These are phyloP conservation scores for Saturnispora saitoi DNA, from an alignment of 805 yeast species.

Conservation along the genomic window DNA sequence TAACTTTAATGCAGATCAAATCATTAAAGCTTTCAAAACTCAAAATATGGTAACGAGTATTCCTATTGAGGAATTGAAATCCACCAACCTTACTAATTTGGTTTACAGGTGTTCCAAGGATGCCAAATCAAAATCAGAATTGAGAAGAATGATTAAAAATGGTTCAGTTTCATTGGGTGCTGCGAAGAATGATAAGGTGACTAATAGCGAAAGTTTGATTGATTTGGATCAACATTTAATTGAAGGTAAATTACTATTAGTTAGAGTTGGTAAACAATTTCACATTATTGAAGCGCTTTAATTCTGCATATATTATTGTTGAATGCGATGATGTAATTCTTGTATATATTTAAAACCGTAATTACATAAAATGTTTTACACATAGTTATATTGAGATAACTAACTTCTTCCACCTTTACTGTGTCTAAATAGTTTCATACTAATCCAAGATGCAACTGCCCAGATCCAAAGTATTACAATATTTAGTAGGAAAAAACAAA, in stretches of 20 bases:
- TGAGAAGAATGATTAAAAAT: conserved; percentile 43
- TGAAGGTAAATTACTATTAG: conserved; percentile 50
- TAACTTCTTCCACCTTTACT: conserved; percentile 50
- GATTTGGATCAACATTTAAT: conserved; percentile 40
- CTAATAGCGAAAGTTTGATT: conserved; percentile 40
- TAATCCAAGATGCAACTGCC: conserved; percentile 71
- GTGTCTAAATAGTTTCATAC: conserved; percentile 72
- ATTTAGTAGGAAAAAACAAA: conserved; percentile 25
- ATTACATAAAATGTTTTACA: too few species aligned
- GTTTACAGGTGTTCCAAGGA: conserved; percentile 41
- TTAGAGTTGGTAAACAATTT: conserved; percentile 71
- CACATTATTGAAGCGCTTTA: conserved; percentile 39
- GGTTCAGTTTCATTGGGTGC: conserved; percentile 73
- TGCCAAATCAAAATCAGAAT: conserved; percentile 33
- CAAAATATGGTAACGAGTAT: conserved; percentile 46
- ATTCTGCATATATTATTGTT: background rate
- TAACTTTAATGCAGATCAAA: conserved; percentile 39
- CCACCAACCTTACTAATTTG: conserved; percentile 41
- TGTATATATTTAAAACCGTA: background rate
- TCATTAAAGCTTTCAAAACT: conserved; percentile 46
- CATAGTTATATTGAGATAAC: background rate
- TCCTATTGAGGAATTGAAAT: conserved; percentile 23
- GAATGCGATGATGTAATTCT: background rate
- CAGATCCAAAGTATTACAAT: conserved; percentile 47
- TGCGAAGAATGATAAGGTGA: conserved; percentile 39